Evolutionary conservation across 352 stramenopile species (phyloP).

Genomic region (Phytophthora citricola): DNA sequence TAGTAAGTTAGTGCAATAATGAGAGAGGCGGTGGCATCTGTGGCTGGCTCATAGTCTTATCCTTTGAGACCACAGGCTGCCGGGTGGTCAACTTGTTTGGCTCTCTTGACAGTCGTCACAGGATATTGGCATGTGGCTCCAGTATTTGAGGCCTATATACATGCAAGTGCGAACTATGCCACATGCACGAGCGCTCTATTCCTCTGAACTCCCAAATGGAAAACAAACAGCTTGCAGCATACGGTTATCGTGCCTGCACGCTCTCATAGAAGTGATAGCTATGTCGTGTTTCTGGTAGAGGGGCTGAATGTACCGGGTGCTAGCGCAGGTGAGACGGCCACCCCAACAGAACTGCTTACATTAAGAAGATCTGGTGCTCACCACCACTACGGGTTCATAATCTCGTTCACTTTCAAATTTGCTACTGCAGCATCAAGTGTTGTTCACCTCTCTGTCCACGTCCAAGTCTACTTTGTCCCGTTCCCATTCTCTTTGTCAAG

Average conservation of each 20-base stretch:
- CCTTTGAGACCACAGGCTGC: neutral
- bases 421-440: constrained; percentile 15
- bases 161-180: neutral
- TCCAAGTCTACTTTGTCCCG: constrained; percentile 12
- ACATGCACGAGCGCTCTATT: neutral
- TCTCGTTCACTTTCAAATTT: constrained; percentile 26
- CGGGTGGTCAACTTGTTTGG: neutral
- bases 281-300: neutral
- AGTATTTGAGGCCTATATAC: neutral
- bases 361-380: neutral
- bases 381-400: neutral
- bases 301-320: neutral
- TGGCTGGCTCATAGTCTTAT: neutral
- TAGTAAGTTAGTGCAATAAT: too few relatives aligned
- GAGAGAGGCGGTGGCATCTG: neutral
- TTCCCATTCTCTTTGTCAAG: constrained; percentile 24
- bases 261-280: neutral
- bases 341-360: neutral
- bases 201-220: neutral
- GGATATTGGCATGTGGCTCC: neutral
- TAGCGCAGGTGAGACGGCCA: neutral
- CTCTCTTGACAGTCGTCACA: neutral
- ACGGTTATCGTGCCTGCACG: neutral
- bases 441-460: constrained; percentile 23
- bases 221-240: neutral